Evolutionary conservation across 106 monocot genomes (phyloP), one percentile per base, ranked within the genome.

Genomic region (Iris macrosiphon): DNA sequence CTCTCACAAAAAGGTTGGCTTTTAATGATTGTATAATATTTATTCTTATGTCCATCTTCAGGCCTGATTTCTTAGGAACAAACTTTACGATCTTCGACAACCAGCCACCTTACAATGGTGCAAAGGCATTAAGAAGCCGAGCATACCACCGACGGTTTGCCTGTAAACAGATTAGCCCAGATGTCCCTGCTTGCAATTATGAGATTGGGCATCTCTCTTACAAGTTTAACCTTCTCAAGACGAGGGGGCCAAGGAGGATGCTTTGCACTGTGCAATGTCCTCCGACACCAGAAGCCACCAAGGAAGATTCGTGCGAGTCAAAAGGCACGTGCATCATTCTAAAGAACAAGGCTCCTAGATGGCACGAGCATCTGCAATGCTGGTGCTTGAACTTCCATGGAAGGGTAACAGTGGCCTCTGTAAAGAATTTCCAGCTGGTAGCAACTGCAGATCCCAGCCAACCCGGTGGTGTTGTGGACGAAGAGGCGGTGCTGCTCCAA

Each of bases 311-410:
- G 14, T 20, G 21, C 4, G 52, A 65, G 20, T 11, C 48, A 3
- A 63, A 72, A 18, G 15, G 55, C 0, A 57, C 43, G 14, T 45
- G 14, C 25, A 27, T 32, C 1, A 16, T 35, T 10, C 57, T 88
- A n/a, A 61, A 61, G 58, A 88, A 82, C 67, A 82, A 88, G 65
- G 72, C 79, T 25, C 87, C 87, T 6, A 48, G 81, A 41, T 87
- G 87, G 87, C 87, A 87, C 20, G 81, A 87, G 61, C 87, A 87
- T 29, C 60, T 87, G 11, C 87, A 88, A 41, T 88, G 82, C 72
- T 88, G 87, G 87, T 88, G 87, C 63, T 63, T 88, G 53, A 88
- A 88, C 54, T 88, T 88, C 63, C 79, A 88, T 42, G 88, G 82
- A 0, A 59, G 82, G 7, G 88, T 88, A 1, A 88, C 82, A 0